phyloP scores from a whole-genome alignment of 2,329 filamentous ascomycete genomes.

The Ophioceras dolichostomum region DNA sequence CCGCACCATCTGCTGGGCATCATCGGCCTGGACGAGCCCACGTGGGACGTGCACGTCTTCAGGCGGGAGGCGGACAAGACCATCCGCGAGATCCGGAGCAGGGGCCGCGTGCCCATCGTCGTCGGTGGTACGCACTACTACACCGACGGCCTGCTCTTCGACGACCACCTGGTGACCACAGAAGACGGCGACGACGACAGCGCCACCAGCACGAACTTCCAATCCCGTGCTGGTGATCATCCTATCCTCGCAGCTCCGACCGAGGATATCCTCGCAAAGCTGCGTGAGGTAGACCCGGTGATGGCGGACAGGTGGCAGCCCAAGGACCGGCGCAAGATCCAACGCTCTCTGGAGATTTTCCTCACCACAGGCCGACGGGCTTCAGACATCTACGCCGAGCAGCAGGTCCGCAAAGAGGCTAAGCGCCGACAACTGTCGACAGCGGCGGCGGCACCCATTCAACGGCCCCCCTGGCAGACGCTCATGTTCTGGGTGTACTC shows the following conservation, averaged over 20 bases:
- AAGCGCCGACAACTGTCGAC: no score
- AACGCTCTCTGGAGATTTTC: constrained; percentile 80
- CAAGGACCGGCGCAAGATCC: constrained; percentile 81
- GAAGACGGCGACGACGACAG: constrained; percentile 13
- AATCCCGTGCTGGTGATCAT: neutral
- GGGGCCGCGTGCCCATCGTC: constrained; percentile 75
- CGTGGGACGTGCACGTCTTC: constrained; percentile 76
- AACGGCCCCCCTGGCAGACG: constrained; percentile 34
- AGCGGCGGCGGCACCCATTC: neutral
- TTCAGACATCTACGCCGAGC: constrained; percentile 78
- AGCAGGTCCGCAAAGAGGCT: constrained; percentile 27
- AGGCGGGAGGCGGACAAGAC: constrained; percentile 53
- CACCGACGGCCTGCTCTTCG: constrained; percentile 76
- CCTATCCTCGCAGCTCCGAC: constrained; percentile 63
- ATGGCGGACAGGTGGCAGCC: constrained; percentile 94
- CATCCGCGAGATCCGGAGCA: constrained; percentile 64
- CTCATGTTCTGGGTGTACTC: constrained; percentile 84
- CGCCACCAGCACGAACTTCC: no score
- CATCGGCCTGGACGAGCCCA: constrained; percentile 61
- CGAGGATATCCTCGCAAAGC: constrained; percentile 57
- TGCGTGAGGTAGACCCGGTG: constrained; percentile 70
- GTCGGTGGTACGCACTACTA: constrained; percentile 97
- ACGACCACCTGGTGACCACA: constrained; percentile 48
- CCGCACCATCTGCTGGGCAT: constrained; percentile 81
- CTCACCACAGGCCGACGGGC: constrained; percentile 70